Conservation (phyloP, 2,329 filamentous ascomycete species). For the Ramichloridium luteum region DNA sequence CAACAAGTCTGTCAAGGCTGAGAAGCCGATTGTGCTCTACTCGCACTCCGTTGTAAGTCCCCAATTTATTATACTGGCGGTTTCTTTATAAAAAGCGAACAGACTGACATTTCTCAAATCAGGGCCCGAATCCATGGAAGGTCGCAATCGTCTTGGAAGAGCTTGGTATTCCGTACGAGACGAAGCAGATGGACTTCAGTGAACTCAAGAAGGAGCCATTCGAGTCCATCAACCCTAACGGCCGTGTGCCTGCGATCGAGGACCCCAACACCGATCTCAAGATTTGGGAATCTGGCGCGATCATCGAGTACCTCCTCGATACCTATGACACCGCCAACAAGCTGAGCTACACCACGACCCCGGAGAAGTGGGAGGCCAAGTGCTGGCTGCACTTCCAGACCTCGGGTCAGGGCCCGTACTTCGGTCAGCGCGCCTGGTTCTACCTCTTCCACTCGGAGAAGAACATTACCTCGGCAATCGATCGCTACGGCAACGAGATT, state of each 20-base stretch:
- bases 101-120: neutral
- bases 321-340: slow-evolving; percentile 20
- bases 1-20: slow-evolving; percentile 4
- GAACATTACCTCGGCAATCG: slow-evolving; percentile 26
- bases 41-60: slow-evolving; percentile 14
- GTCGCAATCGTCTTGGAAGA: slow-evolving; percentile 35
- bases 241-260: slow-evolving; percentile 33
- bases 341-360: slow-evolving; percentile 14
- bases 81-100: slow-evolving; percentile 2
- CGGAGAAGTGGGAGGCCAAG: slow-evolving; percentile 15
- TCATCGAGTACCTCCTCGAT: slow-evolving; percentile 19
- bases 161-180: slow-evolving; percentile 31
- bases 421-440: slow-evolving; percentile 36
- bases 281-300: slow-evolving; percentile 26
- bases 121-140: slow-evolving; percentile 33
- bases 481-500: slow-evolving; percentile 34
- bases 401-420: slow-evolving; percentile 26
- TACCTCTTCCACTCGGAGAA: slow-evolving; percentile 30
- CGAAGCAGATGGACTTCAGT: slow-evolving; percentile 26
- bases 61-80: neutral
- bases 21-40: slow-evolving; percentile 21
- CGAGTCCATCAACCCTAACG: slow-evolving; percentile 31
- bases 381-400: slow-evolving; percentile 24
- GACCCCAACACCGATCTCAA: slow-evolving; percentile 35
- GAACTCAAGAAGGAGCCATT: slow-evolving; percentile 31